Base-by-base conservation (phyloP, 306 rosid genomes). In the Carpinus viminea region DNA sequence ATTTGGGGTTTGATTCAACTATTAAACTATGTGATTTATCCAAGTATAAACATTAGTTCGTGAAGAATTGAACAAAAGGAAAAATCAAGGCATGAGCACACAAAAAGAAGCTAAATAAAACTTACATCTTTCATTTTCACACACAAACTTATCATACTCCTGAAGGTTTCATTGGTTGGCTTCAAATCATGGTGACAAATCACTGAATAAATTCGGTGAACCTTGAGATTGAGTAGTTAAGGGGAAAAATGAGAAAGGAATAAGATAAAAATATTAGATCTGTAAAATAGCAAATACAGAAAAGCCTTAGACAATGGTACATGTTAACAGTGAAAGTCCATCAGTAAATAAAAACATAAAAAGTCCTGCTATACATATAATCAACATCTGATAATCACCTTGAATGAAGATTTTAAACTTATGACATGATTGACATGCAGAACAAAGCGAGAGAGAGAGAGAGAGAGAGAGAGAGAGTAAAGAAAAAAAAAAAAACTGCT, bases 51-150 rank as follows among this genome's bases (percentile, higher is more conserved):
- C 24, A 12, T 73, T 69, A 56, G 51, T 51, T 12, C 61, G 21
- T 65, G 69, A 31, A 69, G 34, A 77, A 78, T 65, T 53, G 57
- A 54, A 41, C 15, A 60, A 54, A 53, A 78, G 47, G 52, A 81
- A 48, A 85, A 79, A 70, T 45, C 21, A 48, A 62, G 9, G 9
- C 74, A 62, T 72, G 83, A 78, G 81, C 45, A 70, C 64, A 8
- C 28, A 51, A 15, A 26, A 31, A 24, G 41, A 16, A 51, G 45
- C 20, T 17, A 59, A 76, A 62, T 38, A 70, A 73, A 77, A 79
- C 89, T 91, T 86, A 92, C 98, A 80, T 95, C 93, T 87, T 90
- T 95, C 83, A 88, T 81, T 84, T 82, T 90, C 78, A 86, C 85
- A 12, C 78, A 78, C 81, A 90, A 86, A 76, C 51, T 68, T 84